Base-by-base conservation (phyloP, 371 early-diverging fungal species). In the Apophysomyces trapeziformis region DNA sequence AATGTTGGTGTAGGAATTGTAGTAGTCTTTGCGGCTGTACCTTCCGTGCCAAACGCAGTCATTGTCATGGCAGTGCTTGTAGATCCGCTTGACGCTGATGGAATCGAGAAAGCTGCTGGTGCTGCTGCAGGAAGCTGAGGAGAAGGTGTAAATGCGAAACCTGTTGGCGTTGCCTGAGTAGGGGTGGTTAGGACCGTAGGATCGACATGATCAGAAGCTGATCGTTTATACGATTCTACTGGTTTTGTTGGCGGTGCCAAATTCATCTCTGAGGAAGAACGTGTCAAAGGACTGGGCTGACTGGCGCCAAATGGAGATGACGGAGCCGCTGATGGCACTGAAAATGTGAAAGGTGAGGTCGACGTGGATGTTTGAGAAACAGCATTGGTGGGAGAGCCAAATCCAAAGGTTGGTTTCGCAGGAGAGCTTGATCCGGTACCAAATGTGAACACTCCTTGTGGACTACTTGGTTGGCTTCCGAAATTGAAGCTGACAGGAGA, bases 401-500 rank as follows among this genome's bases (percentile, higher is more conserved):
- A 38, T 13, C 47, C 57, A 56, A 60, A 41, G 26, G 64, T 60
- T 18, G 54, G 60, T 13, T 50, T 50, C 21, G 8, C 54, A 21
- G 54, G 54, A 2, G 54, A 50, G 8, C 37, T 3, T 9, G 38
- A 37, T 36, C 58, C 63, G 38, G 44, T n/a, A 26, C 60, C 57
- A 56, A 64, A 60, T 35, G 64, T 57, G n/a, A 57, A 56, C 7
- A 50, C 54, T 9, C 54, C 54, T 50, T 26, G 43, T 2, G 66
- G 66, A 21, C 60, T 65, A 39, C 46, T 47, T 18, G 66, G 60
- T 21, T 46, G 50, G 38, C 58, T 64, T 35, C 63, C 56, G 14
- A 56, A 57, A 57, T 32, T 57, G 38, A 64, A 57, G 57, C 43
- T 44, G 11, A 64, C 43, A 18, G 54, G 54, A 18, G 44, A 43